phyloP scores from a whole-genome alignment of 495 filamentous ascomycete genomes.

The Bacidia rubella region DNA sequence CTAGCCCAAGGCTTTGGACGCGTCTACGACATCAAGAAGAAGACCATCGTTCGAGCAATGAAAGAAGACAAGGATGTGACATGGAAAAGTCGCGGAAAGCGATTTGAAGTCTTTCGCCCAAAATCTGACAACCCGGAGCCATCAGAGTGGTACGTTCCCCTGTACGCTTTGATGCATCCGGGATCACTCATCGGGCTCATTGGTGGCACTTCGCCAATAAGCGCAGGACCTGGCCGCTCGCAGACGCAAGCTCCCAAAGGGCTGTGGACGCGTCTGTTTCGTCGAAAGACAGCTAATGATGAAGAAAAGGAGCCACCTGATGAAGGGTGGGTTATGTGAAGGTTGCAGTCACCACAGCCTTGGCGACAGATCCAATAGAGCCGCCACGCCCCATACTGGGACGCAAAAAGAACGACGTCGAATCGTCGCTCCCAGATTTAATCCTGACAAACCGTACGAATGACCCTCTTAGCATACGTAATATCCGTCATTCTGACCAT shows the following conservation, averaged over 20 bases:
- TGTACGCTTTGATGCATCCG: conserved; percentile 16
- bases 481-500: too few relatives aligned
- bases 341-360: too few relatives aligned
- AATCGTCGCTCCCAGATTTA: too few relatives aligned
- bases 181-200: conserved; percentile 7
- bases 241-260: not conserved
- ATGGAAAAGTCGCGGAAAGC: conserved; percentile 16
- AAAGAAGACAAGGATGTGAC: conserved; percentile 11
- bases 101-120: conserved; percentile 19
- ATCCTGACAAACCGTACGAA: too few relatives aligned
- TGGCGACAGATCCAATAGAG: too few relatives aligned
- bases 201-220: not conserved
- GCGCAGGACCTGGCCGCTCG: not conserved
- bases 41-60: conserved; percentile 16
- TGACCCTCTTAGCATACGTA: too few relatives aligned
- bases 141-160: conserved; percentile 19
- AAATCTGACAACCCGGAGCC: conserved; percentile 18
- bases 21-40: conserved; percentile 17
- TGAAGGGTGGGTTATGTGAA: conserved; percentile 1
- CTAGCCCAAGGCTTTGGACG: conserved; percentile 12
- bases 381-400: too few relatives aligned
- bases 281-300: not conserved
- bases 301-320: not conserved
- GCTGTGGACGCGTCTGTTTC: not conserved
- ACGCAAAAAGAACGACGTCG: too few relatives aligned